Evolutionary conservation across 768 basidiomycete genomes (phyloP).

Genomic region (Hydnum rufescens): DNA sequence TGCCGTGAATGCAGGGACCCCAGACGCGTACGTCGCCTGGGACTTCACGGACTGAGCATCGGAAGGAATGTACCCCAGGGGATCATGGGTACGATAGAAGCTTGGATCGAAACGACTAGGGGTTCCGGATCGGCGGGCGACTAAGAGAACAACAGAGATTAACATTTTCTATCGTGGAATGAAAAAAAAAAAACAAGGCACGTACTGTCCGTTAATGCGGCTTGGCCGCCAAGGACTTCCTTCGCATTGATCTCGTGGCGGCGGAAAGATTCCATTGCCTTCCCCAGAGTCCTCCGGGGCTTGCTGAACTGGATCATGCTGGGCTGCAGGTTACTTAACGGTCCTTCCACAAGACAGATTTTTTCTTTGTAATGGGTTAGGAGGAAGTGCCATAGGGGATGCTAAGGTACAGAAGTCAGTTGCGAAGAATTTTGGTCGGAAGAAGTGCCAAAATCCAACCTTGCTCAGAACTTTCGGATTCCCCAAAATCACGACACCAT

Average conservation of each 20-base stretch:
- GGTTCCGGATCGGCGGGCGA: slow-evolving; percentile 51
- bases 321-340: slow-evolving; percentile 84
- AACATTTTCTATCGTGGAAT: not conserved
- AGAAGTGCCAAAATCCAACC: slow-evolving; percentile 25
- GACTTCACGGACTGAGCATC: slow-evolving; percentile 92
- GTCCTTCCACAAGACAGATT: slow-evolving; percentile 82
- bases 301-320: slow-evolving; percentile 99
- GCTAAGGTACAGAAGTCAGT: slow-evolving; percentile 28
- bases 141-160: not conserved
- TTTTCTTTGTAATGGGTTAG: slow-evolving; percentile 98
- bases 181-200: too few relatives aligned
- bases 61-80: slow-evolving; percentile 82
- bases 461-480: slow-evolving; percentile 99
- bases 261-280: slow-evolving; percentile 84
- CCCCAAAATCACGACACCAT: slow-evolving; percentile 97
- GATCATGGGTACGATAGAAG: slow-evolving; percentile 91
- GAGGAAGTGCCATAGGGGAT: slow-evolving; percentile 95
- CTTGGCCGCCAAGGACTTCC: slow-evolving; percentile 35
- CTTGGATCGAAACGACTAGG: slow-evolving; percentile 89
- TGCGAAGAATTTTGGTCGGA: slow-evolving; percentile 7
- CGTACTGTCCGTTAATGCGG: slow-evolving; percentile 10
- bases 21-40: slow-evolving; percentile 89
- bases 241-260: slow-evolving; percentile 82
- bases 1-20: slow-evolving; percentile 61
- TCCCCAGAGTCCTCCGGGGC: slow-evolving; percentile 71